phyloP scores from a whole-genome alignment of 1,139 yeast species.

The Eremothecium cymbalariae region DNA sequence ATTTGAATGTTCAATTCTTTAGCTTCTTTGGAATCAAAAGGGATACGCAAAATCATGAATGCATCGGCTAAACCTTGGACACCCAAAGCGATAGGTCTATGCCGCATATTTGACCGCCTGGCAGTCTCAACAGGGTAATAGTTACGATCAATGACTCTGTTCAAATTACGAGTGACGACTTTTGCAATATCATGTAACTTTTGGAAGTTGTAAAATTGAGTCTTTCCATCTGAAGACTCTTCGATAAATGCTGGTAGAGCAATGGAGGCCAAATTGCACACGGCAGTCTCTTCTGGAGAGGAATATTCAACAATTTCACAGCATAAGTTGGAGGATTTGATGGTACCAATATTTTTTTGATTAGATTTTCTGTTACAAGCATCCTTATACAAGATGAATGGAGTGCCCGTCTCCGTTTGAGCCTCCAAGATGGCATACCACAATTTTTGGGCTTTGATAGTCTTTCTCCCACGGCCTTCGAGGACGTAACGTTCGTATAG shows the following conservation, averaged over 20 bases:
- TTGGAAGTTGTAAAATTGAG: slow-evolving; percentile 56
- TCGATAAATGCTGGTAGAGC: slow-evolving; percentile 52
- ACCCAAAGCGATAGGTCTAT: slow-evolving; percentile 83
- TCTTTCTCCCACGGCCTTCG: slow-evolving; percentile 62
- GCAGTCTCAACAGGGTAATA: slow-evolving; percentile 73
- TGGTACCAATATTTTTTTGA: slow-evolving; percentile 80
- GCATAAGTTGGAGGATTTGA: slow-evolving; percentile 82
- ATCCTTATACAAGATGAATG: slow-evolving; percentile 86
- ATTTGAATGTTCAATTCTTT: slow-evolving; percentile 64
- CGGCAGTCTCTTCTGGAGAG: slow-evolving; percentile 81
- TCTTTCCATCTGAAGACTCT: slow-evolving; percentile 40
- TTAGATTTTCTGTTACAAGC: slow-evolving; percentile 76
- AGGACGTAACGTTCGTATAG: slow-evolving; percentile 65
- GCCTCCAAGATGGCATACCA: slow-evolving; percentile 85
- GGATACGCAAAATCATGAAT: slow-evolving; percentile 66
- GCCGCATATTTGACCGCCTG: slow-evolving; percentile 56
- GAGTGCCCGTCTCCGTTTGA: slow-evolving; percentile 90
- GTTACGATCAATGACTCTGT: slow-evolving; percentile 70
- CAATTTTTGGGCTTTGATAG: slow-evolving; percentile 75
- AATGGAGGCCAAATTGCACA: slow-evolving; percentile 81
- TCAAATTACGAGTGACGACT: slow-evolving; percentile 66
- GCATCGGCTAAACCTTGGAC: slow-evolving; percentile 87
- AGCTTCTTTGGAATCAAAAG: slow-evolving; percentile 74
- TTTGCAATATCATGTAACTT: slow-evolving; percentile 66
- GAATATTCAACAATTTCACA: slow-evolving; percentile 88